These are phyloP conservation scores for Pyrus communis DNA, from an alignment of 306 rosid genomes.

Conservation along the genomic window DNA sequence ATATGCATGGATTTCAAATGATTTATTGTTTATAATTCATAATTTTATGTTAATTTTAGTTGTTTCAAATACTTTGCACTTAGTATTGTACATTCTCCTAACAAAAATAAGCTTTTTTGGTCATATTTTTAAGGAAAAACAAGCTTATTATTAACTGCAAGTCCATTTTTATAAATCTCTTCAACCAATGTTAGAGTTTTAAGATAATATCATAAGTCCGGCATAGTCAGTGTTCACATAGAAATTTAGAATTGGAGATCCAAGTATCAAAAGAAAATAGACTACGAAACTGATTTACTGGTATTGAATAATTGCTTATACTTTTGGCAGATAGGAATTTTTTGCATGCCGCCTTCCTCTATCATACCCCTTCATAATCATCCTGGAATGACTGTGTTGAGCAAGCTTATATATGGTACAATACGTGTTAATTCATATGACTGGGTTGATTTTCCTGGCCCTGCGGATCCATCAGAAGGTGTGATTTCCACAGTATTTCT, in stretches of 20 bases:
- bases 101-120: background rate
- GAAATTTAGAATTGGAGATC: constrained; percentile 9
- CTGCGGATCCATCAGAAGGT: constrained; percentile 61
- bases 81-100: background rate
- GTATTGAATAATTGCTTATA: background rate
- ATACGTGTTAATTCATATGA: constrained; percentile 74
- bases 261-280: background rate
- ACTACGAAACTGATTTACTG: background rate
- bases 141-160: background rate
- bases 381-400: constrained; percentile 93
- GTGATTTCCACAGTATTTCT: constrained; percentile 16
- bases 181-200: background rate
- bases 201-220: background rate
- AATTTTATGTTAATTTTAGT: background rate
- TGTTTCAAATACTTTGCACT: background rate
- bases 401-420: constrained; percentile 95
- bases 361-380: constrained; percentile 92
- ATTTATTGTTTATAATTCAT: background rate
- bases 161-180: background rate
- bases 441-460: constrained; percentile 68
- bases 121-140: background rate
- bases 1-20: background rate
- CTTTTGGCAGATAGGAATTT: constrained; percentile 75
- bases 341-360: constrained; percentile 90
- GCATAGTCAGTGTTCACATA: background rate